Percentiles rank a stretch among this genome's conserved stretches.
Evolutionary conservation across 306 rosid species (phyloP).

Genomic region (Sicyos edulis): DNA sequence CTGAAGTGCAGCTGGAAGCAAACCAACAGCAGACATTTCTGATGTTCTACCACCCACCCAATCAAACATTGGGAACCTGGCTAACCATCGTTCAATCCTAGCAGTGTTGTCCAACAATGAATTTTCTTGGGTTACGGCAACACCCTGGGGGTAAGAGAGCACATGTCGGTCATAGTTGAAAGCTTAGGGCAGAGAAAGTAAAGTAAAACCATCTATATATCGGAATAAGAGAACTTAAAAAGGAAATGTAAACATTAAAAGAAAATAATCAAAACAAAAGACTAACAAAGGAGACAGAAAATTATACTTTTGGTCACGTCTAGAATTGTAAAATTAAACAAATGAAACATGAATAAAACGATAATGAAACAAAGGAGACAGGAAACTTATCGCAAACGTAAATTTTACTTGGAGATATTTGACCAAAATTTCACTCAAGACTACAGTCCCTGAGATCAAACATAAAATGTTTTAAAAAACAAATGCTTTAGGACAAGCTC

Average conservation of each 20-base stretch:
- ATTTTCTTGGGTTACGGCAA: slow-evolving; percentile 89
- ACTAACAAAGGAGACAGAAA: background rate
- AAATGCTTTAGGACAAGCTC: background rate
- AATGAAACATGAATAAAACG: background rate
- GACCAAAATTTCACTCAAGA: background rate
- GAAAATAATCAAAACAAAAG: background rate
- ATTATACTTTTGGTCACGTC: background rate
- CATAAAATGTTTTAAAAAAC: background rate
- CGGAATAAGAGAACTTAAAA: background rate
- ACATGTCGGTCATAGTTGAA: background rate
- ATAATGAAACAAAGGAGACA: background rate
- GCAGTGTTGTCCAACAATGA: slow-evolving; percentile 95
- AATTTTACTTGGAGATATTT: background rate
- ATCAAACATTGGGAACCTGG: slow-evolving; percentile 98
- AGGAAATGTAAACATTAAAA: background rate
- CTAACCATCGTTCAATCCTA: slow-evolving; percentile 94
- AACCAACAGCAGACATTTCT: slow-evolving; percentile 98
- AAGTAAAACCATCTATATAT: background rate
- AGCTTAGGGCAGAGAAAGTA: background rate
- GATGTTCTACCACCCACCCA: slow-evolving; percentile 99
- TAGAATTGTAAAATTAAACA: background rate
- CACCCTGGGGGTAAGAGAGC: slow-evolving; percentile 57
- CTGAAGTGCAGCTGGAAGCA: slow-evolving; percentile 99
- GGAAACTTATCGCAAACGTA: too few species aligned
- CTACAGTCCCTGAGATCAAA: background rate